Base-by-base conservation (phyloP, 2,329 filamentous ascomycete genomes). In the Pseudocercospora eumusae region DNA sequence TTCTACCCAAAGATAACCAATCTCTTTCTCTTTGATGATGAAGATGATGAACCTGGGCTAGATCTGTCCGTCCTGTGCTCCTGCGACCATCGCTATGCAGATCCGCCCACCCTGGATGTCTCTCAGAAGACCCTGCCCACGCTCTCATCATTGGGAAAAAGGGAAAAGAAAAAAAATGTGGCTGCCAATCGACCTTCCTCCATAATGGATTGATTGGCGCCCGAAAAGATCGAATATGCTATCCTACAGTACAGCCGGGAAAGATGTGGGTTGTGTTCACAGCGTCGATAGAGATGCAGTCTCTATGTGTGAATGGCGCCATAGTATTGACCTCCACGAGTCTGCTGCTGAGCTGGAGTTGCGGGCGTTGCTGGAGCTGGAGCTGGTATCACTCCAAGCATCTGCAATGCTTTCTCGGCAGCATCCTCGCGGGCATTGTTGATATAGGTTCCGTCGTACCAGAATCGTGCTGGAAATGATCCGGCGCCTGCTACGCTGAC, bases 381-480 rank as follows among this genome's bases (percentile, higher is more conserved):
- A 25, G 65, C 45, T 8, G 69, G 69, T 42, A 72, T 59, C 57
- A 72, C 69, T 25, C 70, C 72, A 59, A 90, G 76, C 77, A 82
- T 84, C 71, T 82, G 84, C 64, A 90, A 76, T 25, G 92, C 92
- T 64, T 89, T 84, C 77, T 96, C 91, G 67, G 92, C 92, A n/a
- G 91, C 92, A 75, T 96, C 92, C 76, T 96, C 92, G 77, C 86
- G 88, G 62, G 92, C 92, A 73, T 96, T 96, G 81, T 93, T 86
- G 76, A 93, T 83, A 73, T 91, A 92, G 74, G 91, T 87, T 64
- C 92, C 92, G 76, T 96, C 92, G 78, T 96, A 96, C 91, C 91
- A 96, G 78, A 87, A 96, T 65, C 91, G 86, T 52, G 92, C 92
- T n/a, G 83, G 75, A 70, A 91, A 83, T 52, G 79, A 82, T 56